These are phyloP conservation scores for Populus hybrid DNA, from an alignment of 441 rosid species.

Conservation along the genomic window DNA sequence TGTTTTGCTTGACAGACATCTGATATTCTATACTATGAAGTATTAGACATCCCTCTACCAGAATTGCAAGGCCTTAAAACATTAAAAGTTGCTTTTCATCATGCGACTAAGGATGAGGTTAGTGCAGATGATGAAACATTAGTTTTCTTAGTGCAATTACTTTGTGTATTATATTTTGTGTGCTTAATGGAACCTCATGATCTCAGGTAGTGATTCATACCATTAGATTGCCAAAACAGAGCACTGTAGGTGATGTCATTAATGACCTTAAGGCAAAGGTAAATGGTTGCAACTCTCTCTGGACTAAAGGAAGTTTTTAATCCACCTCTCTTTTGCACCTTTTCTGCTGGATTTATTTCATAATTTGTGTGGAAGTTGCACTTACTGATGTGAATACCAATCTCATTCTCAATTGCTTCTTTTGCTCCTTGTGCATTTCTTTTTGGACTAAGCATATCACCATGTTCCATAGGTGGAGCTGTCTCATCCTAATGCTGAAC, in stretches of 20 bases:
- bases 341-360: not conserved
- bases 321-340: not conserved
- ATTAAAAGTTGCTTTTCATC: slow-evolving; percentile 85
- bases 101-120: slow-evolving; percentile 85
- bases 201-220: slow-evolving; percentile 46
- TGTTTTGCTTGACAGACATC: slow-evolving; percentile 52
- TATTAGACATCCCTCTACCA: slow-evolving; percentile 94
- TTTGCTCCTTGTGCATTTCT: not conserved
- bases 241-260: slow-evolving; percentile 87
- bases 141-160: not conserved
- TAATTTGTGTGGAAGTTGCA: not conserved
- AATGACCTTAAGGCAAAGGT: slow-evolving; percentile 84
- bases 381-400: not conserved
- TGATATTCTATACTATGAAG: slow-evolving; percentile 92
- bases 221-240: slow-evolving; percentile 93
- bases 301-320: not conserved
- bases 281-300: slow-evolving; percentile 7
- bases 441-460: not conserved
- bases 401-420: not conserved
- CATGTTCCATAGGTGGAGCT: slow-evolving; percentile 61
- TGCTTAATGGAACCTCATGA: not conserved
- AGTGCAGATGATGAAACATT: slow-evolving; percentile 9
- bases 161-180: not conserved
- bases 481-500: slow-evolving; percentile 85
- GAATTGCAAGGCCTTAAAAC: slow-evolving; percentile 91